Evolutionary conservation across 2,329 filamentous ascomycete genomes (phyloP).

Genomic region (Trichoderma oligosporum): DNA sequence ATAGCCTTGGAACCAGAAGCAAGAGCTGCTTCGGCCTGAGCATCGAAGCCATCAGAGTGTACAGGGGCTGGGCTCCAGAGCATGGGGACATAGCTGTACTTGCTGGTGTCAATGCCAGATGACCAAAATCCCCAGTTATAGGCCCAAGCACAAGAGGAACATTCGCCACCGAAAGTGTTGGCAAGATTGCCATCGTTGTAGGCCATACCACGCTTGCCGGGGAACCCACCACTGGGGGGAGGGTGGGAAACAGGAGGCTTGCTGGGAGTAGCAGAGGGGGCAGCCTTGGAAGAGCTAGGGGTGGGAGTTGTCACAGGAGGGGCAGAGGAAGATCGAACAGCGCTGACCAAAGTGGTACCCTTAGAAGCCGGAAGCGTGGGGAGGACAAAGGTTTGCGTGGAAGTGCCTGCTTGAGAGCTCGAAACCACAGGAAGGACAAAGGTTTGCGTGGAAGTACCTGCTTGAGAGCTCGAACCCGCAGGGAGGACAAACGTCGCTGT

Average conservation of each 20-base stretch:
- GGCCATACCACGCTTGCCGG: conserved; percentile 61
- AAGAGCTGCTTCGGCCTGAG: conserved; percentile 50
- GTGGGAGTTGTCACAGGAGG: background rate
- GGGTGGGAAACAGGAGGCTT: conserved; percentile 16
- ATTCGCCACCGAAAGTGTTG: conserved; percentile 43
- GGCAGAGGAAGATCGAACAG: conserved; percentile 25
- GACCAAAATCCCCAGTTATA: conserved; percentile 64
- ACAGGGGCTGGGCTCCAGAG: conserved; percentile 53
- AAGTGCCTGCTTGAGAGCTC: conserved; percentile 23
- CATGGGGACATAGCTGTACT: conserved; percentile 61
- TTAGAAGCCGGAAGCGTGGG: conserved; percentile 16
- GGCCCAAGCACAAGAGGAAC: conserved; percentile 50
- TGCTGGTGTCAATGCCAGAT: conserved; percentile 38
- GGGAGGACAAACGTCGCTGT: background rate
- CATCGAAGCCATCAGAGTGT: conserved; percentile 48
- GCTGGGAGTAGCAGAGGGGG: conserved; percentile 8
- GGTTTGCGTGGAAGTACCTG: too few species aligned
- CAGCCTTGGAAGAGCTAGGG: conserved; percentile 10
- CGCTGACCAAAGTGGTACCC: conserved; percentile 27
- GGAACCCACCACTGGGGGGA: conserved; percentile 20
- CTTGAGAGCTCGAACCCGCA: conserved; percentile 15
- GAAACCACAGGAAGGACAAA: conserved; percentile 9
- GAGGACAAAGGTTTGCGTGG: too few species aligned
- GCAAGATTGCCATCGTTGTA: conserved; percentile 60
- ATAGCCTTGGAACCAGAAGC: conserved; percentile 52